These are phyloP conservation scores for Castanea crenata DNA, from an alignment of 306 rosid species.

Conservation along the genomic window DNA sequence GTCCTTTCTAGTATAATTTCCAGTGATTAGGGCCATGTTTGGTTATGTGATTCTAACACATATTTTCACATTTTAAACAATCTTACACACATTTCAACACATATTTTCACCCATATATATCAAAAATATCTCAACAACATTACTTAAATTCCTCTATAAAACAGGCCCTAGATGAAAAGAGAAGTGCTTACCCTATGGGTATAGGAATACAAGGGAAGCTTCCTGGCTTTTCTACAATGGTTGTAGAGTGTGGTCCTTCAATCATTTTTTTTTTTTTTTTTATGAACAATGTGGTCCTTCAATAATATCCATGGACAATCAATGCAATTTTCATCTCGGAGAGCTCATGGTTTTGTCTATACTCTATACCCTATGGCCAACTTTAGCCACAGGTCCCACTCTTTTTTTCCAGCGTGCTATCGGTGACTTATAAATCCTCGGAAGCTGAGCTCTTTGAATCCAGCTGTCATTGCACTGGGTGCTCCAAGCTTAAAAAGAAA, in stretches of 20 bases:
- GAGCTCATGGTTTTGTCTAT: neutral
- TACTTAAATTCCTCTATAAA: no score
- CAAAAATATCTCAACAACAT: no score
- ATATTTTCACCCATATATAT: no score
- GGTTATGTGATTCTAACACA: no score
- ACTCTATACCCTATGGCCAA: neutral
- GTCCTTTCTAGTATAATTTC: no score
- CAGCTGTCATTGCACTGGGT: slow-evolving; percentile 15
- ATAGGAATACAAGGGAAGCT: neutral
- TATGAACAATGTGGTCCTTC: neutral
- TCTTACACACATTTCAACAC: no score
- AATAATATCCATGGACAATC: neutral
- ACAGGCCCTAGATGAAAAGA: no score
- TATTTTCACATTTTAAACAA: no score
- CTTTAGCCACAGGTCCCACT: neutral
- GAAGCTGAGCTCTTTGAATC: slow-evolving; percentile 2
- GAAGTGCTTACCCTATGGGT: no score
- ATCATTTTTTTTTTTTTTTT: neutral
- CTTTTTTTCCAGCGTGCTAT: neutral
- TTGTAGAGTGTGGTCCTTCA: neutral
- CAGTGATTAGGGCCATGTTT: no score
- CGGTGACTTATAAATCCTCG: neutral
- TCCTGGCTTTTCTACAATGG: neutral
- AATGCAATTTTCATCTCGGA: neutral
- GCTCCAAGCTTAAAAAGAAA: neutral